Conservation (phyloP, 176 grass and related monocot genomes). For the Carex myosuroides region DNA sequence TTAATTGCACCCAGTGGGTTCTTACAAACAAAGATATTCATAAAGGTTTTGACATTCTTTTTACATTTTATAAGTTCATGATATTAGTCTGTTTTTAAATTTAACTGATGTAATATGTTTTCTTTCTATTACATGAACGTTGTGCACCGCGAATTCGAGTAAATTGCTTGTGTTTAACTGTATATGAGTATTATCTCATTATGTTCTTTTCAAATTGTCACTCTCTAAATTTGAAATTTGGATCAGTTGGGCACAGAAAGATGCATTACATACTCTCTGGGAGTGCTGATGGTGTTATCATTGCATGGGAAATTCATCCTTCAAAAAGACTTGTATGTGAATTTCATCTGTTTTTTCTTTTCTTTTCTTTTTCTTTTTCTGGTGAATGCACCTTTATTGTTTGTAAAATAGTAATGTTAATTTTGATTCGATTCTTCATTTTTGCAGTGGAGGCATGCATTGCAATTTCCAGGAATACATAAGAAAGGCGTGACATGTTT, state of each 20-base stretch:
- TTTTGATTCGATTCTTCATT: slow-evolving; percentile 22
- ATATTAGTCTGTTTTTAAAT: neutral
- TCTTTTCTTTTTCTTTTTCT: neutral
- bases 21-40: slow-evolving; percentile 65
- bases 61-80: neutral
- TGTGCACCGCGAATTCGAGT: neutral
- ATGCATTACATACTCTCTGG: slow-evolving; percentile 68
- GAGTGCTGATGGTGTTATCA: slow-evolving; percentile 77
- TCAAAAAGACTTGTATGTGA: slow-evolving; percentile 31
- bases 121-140: neutral
- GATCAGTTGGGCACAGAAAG: slow-evolving; percentile 36
- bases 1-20: slow-evolving; percentile 90
- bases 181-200: neutral
- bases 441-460: slow-evolving; percentile 63
- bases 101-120: neutral
- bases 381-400: neutral
- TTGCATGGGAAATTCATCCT: slow-evolving; percentile 63
- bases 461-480: slow-evolving; percentile 75
- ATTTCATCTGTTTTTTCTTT: neutral
- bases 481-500: slow-evolving; percentile 94
- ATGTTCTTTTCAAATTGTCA: neutral
- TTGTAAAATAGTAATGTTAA: slow-evolving; percentile 1
- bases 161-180: neutral
- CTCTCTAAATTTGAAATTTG: slow-evolving; percentile 18
- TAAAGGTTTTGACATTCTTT: slow-evolving; percentile 43